Percentiles rank a stretch among this genome's conserved stretches.
These are phyloP conservation scores for Solanum appendiculatum DNA, from an alignment of 257 asterid species.

Conservation along the genomic window DNA sequence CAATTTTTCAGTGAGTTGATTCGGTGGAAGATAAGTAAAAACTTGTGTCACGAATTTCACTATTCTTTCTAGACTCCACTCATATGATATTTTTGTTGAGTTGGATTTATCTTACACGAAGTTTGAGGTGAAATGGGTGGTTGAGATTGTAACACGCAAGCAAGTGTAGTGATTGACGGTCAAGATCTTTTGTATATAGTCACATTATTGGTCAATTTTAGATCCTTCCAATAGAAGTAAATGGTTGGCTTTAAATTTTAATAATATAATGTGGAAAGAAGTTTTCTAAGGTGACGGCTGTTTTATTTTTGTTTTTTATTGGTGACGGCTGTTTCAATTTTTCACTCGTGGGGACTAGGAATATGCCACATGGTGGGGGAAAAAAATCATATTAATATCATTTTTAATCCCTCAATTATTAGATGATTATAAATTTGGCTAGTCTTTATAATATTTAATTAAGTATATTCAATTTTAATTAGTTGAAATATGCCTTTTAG, in stretches of 20 bases:
- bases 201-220: not conserved
- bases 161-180: not conserved
- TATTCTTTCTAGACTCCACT: no score
- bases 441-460: no score
- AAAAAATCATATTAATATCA: no score
- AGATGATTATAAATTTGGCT: no score
- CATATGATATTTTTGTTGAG: no score
- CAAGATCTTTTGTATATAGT: not conserved
- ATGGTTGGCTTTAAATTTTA: not conserved
- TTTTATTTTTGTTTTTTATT: not conserved
- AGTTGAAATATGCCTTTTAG: no score
- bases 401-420: no score
- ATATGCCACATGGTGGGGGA: not conserved
- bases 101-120: not conserved
- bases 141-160: not conserved
- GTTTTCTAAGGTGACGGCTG: not conserved
- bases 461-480: no score
- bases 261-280: not conserved
- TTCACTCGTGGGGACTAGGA: not conserved
- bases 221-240: not conserved
- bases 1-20: no score
- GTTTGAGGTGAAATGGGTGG: not conserved
- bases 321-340: slow-evolving; percentile 15
- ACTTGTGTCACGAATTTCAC: no score
- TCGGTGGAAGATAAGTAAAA: no score